Percentiles rank a stretch among this genome's conserved stretches.
Evolutionary conservation across 345 rosid species (phyloP).

Genomic region (Erodium maritimum): DNA sequence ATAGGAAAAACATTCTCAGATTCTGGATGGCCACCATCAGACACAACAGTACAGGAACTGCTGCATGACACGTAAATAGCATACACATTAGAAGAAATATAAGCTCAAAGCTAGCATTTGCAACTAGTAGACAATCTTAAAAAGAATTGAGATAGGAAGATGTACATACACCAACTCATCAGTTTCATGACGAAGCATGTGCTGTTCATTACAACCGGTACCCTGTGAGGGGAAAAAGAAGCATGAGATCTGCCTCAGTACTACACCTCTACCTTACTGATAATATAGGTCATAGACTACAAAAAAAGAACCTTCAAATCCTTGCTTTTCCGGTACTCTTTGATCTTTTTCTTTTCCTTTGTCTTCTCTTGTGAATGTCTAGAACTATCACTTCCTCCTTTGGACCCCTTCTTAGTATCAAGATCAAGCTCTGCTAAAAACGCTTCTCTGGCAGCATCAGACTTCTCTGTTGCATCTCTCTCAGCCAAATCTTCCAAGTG

Average conservation of each 20-base stretch:
- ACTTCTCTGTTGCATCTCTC: constrained; percentile 89
- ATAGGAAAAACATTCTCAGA: constrained; percentile 26
- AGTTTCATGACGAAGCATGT: constrained; percentile 28
- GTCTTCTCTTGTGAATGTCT: constrained; percentile 60
- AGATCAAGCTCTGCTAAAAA: constrained; percentile 86
- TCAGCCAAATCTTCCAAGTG: constrained; percentile 85
- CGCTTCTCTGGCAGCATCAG: constrained; percentile 98
- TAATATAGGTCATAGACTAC: too few species aligned
- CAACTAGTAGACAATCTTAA: not conserved
- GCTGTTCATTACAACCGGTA: constrained; percentile 33
- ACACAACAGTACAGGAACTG: constrained; percentile 52
- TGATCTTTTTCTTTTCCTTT: constrained; percentile 77
- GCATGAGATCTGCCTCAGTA: constrained; percentile 9
- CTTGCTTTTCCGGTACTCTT: constrained; percentile 55
- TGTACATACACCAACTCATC: constrained; percentile 42
- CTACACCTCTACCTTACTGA: too few species aligned
- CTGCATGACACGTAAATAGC: constrained; percentile 13
- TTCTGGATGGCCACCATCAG: constrained; percentile 40
- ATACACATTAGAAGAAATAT: constrained; percentile 6
- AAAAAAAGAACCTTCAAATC: constrained; percentile 45
- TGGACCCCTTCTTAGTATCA: constrained; percentile 63
- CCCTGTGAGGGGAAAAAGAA: constrained; percentile 32
- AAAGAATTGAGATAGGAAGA: constrained; percentile 1
- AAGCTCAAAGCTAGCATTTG: not conserved
- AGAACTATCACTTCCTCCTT: constrained; percentile 43